These are phyloP conservation scores for Alternaria infectoria DNA, from an alignment of 2,329 filamentous ascomycete species.

Conservation along the genomic window DNA sequence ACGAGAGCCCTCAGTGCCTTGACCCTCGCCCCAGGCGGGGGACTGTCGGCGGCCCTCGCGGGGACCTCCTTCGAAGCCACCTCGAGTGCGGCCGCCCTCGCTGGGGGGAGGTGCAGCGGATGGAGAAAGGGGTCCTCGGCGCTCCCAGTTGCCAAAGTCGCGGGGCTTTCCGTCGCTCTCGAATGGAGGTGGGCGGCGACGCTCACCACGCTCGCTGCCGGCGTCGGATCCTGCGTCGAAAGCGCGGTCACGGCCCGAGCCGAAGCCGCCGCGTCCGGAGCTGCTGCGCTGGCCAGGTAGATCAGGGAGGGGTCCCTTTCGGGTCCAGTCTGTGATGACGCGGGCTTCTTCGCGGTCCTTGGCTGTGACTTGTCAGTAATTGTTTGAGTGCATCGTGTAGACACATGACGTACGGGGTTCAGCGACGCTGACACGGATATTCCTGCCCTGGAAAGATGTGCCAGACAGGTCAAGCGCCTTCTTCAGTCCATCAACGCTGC, in stretches of 20 bases:
- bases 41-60: slow-evolving; percentile 58
- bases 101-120: slow-evolving; percentile 56
- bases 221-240: slow-evolving; percentile 60
- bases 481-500: slow-evolving; percentile 84
- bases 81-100: slow-evolving; percentile 66
- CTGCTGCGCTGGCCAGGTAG: slow-evolving; percentile 65
- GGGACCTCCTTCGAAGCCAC: slow-evolving; percentile 54
- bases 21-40: slow-evolving; percentile 76
- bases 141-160: slow-evolving; percentile 91
- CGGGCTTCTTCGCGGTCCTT: slow-evolving; percentile 84
- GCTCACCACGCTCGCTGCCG: slow-evolving; percentile 68
- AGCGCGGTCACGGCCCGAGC: slow-evolving; percentile 53
- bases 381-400: background rate
- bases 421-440: slow-evolving; percentile 91
- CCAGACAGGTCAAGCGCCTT: slow-evolving; percentile 86
- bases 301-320: slow-evolving; percentile 86
- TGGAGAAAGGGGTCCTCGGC: slow-evolving; percentile 88
- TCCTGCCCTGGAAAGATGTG: slow-evolving; percentile 82
- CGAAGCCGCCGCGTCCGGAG: slow-evolving; percentile 54
- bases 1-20: slow-evolving; percentile 75
- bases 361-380: slow-evolving; percentile 60
- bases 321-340: slow-evolving; percentile 88
- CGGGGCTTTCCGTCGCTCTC: slow-evolving; percentile 77
- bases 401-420: slow-evolving; percentile 81
- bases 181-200: slow-evolving; percentile 68